These are phyloP conservation scores for Dothistroma septosporum DNA, from an alignment of 2,329 filamentous ascomycete species.

Conservation along the genomic window DNA sequence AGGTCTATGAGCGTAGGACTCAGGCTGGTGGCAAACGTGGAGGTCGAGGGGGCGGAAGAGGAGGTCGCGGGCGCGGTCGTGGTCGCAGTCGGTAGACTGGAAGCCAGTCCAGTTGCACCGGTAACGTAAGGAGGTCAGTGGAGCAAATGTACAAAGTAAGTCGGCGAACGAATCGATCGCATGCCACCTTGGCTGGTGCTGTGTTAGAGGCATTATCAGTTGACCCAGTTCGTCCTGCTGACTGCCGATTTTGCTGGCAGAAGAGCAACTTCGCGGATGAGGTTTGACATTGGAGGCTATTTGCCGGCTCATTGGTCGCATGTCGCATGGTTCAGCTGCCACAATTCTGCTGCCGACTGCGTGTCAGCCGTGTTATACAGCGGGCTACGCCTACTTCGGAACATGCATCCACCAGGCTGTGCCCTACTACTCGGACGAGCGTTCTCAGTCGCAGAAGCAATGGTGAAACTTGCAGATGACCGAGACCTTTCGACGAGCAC, in stretches of 20 bases:
- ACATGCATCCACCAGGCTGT: no score
- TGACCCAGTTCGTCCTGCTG: background rate
- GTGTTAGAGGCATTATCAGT: background rate
- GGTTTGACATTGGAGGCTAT: no score
- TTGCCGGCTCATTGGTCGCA: no score
- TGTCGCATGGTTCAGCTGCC: no score
- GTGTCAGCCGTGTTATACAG: no score
- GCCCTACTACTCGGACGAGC: background rate
- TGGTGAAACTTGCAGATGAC: background rate
- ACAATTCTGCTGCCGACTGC: no score
- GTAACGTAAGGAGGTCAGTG: no score
- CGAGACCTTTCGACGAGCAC: background rate
- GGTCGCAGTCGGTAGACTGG: background rate
- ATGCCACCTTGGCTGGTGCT: no score
- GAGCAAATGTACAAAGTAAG: no score
- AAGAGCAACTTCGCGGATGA: background rate
- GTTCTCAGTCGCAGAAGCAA: background rate
- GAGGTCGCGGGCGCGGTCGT: conserved; percentile 32
- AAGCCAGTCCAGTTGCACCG: no score
- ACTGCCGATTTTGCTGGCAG: background rate
- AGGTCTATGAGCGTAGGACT: conserved; percentile 58
- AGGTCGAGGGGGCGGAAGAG: conserved; percentile 37
- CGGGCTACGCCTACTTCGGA: no score
- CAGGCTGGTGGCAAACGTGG: conserved; percentile 31
- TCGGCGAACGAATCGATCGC: no score